phyloP scores from a whole-genome alignment of 495 filamentous ascomycete genomes.

The Neurospora sp. region DNA sequence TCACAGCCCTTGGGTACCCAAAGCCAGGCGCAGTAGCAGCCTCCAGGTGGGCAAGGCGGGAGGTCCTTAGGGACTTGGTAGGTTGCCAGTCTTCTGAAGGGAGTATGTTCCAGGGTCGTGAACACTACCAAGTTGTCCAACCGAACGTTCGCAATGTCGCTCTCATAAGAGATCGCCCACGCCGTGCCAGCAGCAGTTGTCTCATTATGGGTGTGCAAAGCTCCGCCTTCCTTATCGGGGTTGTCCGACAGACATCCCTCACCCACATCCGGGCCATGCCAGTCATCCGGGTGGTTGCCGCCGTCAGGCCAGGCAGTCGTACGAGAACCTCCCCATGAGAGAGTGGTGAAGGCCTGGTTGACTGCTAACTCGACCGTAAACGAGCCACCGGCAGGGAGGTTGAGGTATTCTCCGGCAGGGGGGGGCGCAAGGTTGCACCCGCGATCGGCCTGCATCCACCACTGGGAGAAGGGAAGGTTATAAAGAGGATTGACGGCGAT shows the following conservation, averaged over 20 bases:
- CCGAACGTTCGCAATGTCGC: constrained; percentile 34
- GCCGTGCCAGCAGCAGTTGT: constrained; percentile 38
- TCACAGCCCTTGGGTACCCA: constrained; percentile 45
- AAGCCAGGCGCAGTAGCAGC: constrained; percentile 48
- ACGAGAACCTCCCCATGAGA: constrained; percentile 36
- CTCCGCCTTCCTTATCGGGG: constrained; percentile 11
- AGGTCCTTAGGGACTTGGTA: constrained; percentile 40
- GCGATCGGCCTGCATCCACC: constrained; percentile 45
- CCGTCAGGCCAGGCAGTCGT: constrained; percentile 39
- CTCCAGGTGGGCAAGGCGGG: constrained; percentile 37
- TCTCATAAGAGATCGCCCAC: constrained; percentile 45
- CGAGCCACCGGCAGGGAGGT: constrained; percentile 41
- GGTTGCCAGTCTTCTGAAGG: constrained; percentile 38
- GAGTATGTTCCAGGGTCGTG: constrained; percentile 20
- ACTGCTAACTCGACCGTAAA: constrained; percentile 46
- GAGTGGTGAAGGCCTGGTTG: constrained; percentile 39
- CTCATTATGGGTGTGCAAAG: constrained; percentile 36
- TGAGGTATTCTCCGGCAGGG: constrained; percentile 31
- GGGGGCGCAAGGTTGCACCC: constrained; percentile 36
- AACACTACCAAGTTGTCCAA: constrained; percentile 46
- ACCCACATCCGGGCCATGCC: constrained; percentile 27
- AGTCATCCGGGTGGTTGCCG: constrained; percentile 34
- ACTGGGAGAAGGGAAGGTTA: constrained; percentile 30
- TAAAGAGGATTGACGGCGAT: constrained; percentile 34
- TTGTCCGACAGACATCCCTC: too few relatives aligned